phyloP scores from a whole-genome alignment of 169 alveolate genomes.

The Eimeria praecox region DNA sequence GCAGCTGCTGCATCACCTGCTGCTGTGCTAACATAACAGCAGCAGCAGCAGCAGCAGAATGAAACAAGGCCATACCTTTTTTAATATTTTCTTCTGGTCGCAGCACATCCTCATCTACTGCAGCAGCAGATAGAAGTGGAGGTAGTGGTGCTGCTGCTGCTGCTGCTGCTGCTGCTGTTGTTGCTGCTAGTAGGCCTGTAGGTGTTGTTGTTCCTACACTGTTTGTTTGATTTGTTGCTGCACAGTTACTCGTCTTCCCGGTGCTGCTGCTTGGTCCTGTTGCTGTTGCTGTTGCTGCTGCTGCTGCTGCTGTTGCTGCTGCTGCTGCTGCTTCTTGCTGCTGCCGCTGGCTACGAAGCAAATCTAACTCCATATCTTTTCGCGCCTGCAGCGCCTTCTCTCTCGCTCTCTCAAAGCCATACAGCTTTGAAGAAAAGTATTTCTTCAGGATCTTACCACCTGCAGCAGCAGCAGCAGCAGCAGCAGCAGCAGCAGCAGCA shows the following conservation, averaged over 20 bases:
- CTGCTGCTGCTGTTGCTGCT: constrained; percentile 36
- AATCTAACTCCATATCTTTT: constrained; percentile 62
- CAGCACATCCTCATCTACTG: constrained; percentile 24
- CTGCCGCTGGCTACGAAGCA: constrained; percentile 73
- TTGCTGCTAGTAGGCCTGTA: constrained; percentile 35
- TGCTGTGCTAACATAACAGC: constrained; percentile 67
- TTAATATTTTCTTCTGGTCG: constrained; percentile 31
- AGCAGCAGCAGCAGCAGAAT: constrained; percentile 73
- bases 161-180: constrained; percentile 57
- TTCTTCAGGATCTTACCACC: constrained; percentile 73
- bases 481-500: constrained; percentile 55
- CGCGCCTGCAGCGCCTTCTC: constrained; percentile 76
- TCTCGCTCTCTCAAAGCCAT: constrained; percentile 77
- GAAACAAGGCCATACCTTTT: constrained; percentile 56
- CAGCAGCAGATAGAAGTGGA: constrained; percentile 68
- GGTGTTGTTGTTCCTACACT: constrained; percentile 37
- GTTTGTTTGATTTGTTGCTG: neutral
- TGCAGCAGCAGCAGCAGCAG: constrained; percentile 61
- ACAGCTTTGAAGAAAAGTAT: constrained; percentile 73
- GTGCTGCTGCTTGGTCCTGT: constrained; percentile 6
- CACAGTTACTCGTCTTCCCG: neutral
- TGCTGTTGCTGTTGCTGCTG: too few species aligned
- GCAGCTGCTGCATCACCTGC: constrained; percentile 76
- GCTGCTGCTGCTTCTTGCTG: constrained; percentile 71
- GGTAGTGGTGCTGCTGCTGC: constrained; percentile 56